Evolutionary conservation across 2,329 filamentous ascomycete genomes (phyloP), one percentile per base, ranked within the genome.

Genomic region (Alternaria sp.): DNA sequence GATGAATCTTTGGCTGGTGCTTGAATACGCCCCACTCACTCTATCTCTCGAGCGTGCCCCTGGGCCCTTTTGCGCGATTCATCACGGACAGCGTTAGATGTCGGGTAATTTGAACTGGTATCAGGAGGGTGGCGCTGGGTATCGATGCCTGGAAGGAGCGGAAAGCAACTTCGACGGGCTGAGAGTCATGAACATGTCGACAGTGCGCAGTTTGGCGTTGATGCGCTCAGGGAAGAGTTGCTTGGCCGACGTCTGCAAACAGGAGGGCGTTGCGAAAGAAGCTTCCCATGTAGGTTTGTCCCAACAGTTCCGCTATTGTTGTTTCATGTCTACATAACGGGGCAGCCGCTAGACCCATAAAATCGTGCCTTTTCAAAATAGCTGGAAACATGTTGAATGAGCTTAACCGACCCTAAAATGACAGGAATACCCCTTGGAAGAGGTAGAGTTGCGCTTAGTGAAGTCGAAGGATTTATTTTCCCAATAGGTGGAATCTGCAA

Each of bases 1-100:
- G 50, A 58, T 17, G 17, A 17, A 17, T 57, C 21, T 53, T 52
- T 52, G 53, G 48, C 50, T 49, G 53, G 54, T 54, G 52, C 60
- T 54, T 52, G 51, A 51, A 31, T 31, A 49, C 45, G 56, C 36
- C 23, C 51, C 62, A 56, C 54, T 17, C 53, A 33, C 26, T 51
- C 52, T 59, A 61, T 60, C 45, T 49, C 44, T 13, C n/a, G 23
- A 29, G 13, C 14, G 31, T 26, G 23, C 24, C 49, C 49, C 29
- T 46, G 55, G 34, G 26, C 11, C 42, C 33, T 41, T 21, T 17
- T 13, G 37, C 37, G 42, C 44, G 26, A 36, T 46, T 54, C 36
- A 57, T 52, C 50, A 59, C 53, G 49, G 52, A 54, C 13, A n/a
- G n/a, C 33, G 28, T 33, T 44, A 28, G 26, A 31, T 31, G 17